A percentile compares a stretch with the other conserved stretches of the same genome.
phyloP scores from a whole-genome alignment of 2,329 filamentous ascomycete genomes.

The Calonectria hawksworthii region DNA sequence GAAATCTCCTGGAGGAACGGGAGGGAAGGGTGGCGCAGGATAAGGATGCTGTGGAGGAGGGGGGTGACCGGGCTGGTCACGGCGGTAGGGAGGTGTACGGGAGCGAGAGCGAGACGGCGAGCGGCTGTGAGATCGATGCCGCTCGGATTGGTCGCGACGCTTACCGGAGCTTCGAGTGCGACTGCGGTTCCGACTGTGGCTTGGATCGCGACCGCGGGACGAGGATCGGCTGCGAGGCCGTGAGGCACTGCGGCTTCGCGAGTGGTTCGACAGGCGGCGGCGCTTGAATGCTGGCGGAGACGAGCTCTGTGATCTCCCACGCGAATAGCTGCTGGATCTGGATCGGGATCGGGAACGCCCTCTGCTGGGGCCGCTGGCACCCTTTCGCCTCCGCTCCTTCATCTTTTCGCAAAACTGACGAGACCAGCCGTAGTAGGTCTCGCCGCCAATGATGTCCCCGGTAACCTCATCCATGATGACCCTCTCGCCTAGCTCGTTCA shows the following conservation, averaged over 20 bases:
- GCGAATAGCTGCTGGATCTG: slow-evolving; percentile 46
- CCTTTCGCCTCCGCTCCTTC: slow-evolving; percentile 68
- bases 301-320: slow-evolving; percentile 47
- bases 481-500: slow-evolving; percentile 82
- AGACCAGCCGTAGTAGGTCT: slow-evolving; percentile 93
- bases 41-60: slow-evolving; percentile 41
- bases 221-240: slow-evolving; percentile 49
- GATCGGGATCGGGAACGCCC: slow-evolving; percentile 54
- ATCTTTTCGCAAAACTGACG: slow-evolving; percentile 84
- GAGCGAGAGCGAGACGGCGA: slow-evolving; percentile 44
- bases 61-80: slow-evolving; percentile 34
- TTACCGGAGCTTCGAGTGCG: slow-evolving; percentile 44
- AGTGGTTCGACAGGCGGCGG: slow-evolving; percentile 43
- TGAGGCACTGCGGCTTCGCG: slow-evolving; percentile 38
- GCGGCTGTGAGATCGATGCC: slow-evolving; percentile 38
- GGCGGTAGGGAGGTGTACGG: slow-evolving; percentile 36
- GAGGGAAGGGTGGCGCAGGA: slow-evolving; percentile 37
- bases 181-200: slow-evolving; percentile 41
- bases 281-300: slow-evolving; percentile 51
- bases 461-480: slow-evolving; percentile 76
- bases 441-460: slow-evolving; percentile 73
- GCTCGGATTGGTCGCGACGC: slow-evolving; percentile 29
- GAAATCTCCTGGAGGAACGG: slow-evolving; percentile 42
- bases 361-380: slow-evolving; percentile 37
- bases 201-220: slow-evolving; percentile 40